Conservation (phyloP, 2,329 filamentous ascomycete genomes). For the Cryphonectria japonica region DNA sequence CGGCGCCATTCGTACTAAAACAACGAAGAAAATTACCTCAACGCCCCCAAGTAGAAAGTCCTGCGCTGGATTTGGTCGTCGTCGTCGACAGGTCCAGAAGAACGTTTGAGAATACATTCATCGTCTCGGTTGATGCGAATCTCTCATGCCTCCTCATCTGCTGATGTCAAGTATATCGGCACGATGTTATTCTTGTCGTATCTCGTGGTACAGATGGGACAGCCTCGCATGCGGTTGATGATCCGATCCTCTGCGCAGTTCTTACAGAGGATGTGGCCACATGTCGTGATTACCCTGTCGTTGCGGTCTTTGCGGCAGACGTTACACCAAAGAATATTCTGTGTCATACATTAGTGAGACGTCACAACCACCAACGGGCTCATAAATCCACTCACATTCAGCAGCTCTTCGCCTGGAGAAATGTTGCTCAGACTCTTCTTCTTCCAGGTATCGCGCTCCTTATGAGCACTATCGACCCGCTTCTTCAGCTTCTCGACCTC, state of each 20-base stretch:
- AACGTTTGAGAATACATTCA: not conserved
- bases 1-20: not conserved
- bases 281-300: constrained; percentile 89
- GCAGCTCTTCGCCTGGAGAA: constrained; percentile 80
- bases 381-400: constrained; percentile 68
- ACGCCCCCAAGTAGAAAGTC: not conserved
- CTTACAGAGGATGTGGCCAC: constrained; percentile 93
- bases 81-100: not conserved
- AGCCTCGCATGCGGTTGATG: constrained; percentile 89
- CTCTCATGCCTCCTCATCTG: not conserved
- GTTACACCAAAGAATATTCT: constrained; percentile 83
- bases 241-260: constrained; percentile 89
- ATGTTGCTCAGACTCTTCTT: constrained; percentile 79
- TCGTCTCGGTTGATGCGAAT: not conserved
- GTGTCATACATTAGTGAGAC: constrained; percentile 39
- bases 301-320: constrained; percentile 94
- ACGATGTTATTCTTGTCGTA: constrained; percentile 93
- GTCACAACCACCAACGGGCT: not conserved
- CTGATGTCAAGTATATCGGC: constrained; percentile 57
- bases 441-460: constrained; percentile 86
- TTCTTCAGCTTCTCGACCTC: constrained; percentile 82
- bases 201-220: constrained; percentile 87
- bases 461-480: constrained; percentile 76
- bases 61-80: not conserved
- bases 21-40: not conserved